phyloP scores from a whole-genome alignment of 2,329 filamentous ascomycete species.

The Colletotrichum sp. region DNA sequence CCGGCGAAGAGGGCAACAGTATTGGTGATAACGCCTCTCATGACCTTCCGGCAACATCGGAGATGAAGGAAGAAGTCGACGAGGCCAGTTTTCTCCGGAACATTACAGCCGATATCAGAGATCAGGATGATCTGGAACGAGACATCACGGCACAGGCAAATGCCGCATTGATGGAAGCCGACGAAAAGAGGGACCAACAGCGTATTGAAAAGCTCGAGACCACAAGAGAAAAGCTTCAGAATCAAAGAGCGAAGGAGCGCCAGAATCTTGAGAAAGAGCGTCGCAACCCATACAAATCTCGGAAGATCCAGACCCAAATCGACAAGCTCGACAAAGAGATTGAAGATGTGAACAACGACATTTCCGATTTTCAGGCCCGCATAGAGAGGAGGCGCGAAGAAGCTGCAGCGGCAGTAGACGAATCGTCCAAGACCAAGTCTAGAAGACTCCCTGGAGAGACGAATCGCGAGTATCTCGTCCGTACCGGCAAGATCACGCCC shows the following conservation, averaged over 20 bases:
- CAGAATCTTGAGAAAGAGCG: constrained; percentile 49
- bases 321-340: constrained; percentile 70
- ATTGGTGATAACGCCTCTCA: not conserved
- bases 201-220: constrained; percentile 64
- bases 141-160: constrained; percentile 76
- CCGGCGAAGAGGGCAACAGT: not conserved
- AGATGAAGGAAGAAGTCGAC: not conserved
- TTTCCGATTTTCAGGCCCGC: constrained; percentile 79
- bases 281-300: constrained; percentile 54
- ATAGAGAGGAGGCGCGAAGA: constrained; percentile 76
- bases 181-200: constrained; percentile 67
- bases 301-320: constrained; percentile 69
- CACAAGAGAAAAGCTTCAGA: constrained; percentile 64
- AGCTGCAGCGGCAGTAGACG: constrained; percentile 47
- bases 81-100: constrained; percentile 13
- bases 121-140: constrained; percentile 89
- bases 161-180: constrained; percentile 62
- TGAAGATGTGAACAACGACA: constrained; percentile 70
- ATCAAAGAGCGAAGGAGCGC: constrained; percentile 64
- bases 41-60: not conserved
- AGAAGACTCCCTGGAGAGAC: constrained; percentile 78
- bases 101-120: constrained; percentile 61
- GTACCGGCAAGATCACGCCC: constrained; percentile 96
- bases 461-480: constrained; percentile 86
- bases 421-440: constrained; percentile 51